Conservation (phyloP, 2,329 filamentous ascomycete species). For the Pseudogymnoascus sp. region DNA sequence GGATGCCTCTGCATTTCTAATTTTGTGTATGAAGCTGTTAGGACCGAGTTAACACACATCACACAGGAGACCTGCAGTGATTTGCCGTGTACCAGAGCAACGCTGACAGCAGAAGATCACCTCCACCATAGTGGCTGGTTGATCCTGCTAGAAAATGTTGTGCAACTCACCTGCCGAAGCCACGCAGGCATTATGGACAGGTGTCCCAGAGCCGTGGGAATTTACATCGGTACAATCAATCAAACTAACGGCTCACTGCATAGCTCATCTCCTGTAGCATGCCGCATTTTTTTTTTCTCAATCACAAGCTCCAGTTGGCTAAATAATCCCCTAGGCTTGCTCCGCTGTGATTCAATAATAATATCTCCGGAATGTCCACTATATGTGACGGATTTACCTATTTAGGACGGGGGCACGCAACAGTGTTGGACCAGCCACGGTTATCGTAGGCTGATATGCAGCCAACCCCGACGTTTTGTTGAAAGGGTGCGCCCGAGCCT, state of each 20-base stretch:
- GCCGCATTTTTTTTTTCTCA: slow-evolving; percentile 5
- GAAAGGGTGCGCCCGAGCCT: neutral
- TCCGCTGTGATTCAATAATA: slow-evolving; percentile 2
- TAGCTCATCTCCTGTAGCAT: neutral
- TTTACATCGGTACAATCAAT: slow-evolving; percentile 2
- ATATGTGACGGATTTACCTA: neutral
- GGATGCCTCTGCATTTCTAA: neutral
- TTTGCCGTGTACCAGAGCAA: neutral
- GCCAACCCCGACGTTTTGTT: neutral
- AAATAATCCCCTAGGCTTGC: neutral
- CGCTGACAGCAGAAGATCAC: neutral
- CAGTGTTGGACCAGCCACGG: neutral
- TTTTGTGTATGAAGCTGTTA: neutral
- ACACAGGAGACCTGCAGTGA: neutral
- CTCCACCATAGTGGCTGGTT: neutral
- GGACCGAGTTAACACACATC: neutral
- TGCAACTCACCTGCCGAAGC: slow-evolving; percentile 1
- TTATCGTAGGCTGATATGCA: slow-evolving; percentile 1
- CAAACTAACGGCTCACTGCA: neutral
- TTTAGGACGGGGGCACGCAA: neutral
- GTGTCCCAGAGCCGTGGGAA: slow-evolving; percentile 1
- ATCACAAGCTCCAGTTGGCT: slow-evolving; percentile 1
- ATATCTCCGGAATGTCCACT: neutral
- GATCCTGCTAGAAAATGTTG: neutral
- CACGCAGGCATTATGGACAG: slow-evolving; percentile 5